Base-by-base conservation (phyloP, 768 basidiomycete genomes). In the Macrolepiota dolichaula region DNA sequence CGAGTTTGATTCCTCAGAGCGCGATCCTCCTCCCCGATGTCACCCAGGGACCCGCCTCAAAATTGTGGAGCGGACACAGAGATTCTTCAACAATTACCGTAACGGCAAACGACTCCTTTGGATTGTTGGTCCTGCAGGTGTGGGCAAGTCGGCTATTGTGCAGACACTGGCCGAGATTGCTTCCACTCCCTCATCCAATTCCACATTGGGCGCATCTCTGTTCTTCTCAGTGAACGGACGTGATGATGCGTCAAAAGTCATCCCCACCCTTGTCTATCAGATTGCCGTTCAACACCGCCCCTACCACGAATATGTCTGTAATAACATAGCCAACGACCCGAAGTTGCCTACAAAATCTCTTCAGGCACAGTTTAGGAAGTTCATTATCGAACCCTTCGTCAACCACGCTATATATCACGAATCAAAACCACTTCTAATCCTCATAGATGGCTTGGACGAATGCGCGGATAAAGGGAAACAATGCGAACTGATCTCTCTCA, bases 381-480 rank as follows among this genome's bases (percentile, higher is more conserved):
- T 70, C 9, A 51, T 70, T 3, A 40, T 65, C 2, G 52, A 66
- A 22, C 62, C 69, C 1, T 53, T 67, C 32, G 25, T 29, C 22
- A 40, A n/a, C 32, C 27, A 29, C 15, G 17, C 2, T 6, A 25
- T 46, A 17, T 19, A 12, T 27, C 27, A 11, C 12, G 17, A 40
- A 10, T 7, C 24, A 0, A 17, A 40, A 9, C 24, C 38, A 5
- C 10, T 42, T 2, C 13, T 42, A 51, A 69, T 35, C 64, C 72
- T 51, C 15, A 50, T 58, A 27, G 73, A 74, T 57, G 72, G 70
- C 2, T 58, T 74, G 2, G 73, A 74, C 46, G 72, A 71, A 57
- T 71, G 71, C 27, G 47, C 59, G 2, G 47, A 51, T 36, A 60
- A 1, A 55, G 35, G 50, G 12, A 22, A 49, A 0, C 70, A 69